Conservation (phyloP, 345 rosid genomes). For the Corchorus olitorius region DNA sequence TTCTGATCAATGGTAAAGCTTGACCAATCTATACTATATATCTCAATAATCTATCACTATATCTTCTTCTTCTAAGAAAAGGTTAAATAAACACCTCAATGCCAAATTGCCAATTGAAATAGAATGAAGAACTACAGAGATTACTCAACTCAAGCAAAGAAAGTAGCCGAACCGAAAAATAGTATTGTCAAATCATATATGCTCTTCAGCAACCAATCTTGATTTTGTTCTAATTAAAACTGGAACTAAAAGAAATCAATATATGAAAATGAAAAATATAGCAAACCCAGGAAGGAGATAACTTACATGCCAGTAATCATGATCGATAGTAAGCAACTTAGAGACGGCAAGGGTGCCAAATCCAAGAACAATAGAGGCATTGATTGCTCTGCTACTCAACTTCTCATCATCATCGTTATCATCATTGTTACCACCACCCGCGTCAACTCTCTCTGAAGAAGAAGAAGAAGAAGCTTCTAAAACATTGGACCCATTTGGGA, state of each 20-base stretch:
- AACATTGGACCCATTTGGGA: constrained; percentile 32
- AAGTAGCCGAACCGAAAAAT: constrained; percentile 2
- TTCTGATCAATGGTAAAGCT: background rate
- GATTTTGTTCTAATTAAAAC: background rate
- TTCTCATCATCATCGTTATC: constrained; percentile 36
- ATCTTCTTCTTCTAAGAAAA: background rate
- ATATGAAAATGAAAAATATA: background rate
- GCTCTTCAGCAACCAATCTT: background rate
- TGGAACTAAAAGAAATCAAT: background rate
- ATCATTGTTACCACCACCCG: constrained; percentile 21
- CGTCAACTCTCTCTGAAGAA: constrained; percentile 19
- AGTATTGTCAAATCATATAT: background rate
- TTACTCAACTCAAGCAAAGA: background rate
- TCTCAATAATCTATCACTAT: background rate
- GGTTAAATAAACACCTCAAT: background rate
- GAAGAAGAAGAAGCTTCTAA: constrained; percentile 31
- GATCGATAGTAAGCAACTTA: constrained; percentile 76
- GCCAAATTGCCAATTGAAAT: too few species aligned
- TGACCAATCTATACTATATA: background rate
- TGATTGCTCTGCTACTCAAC: constrained; percentile 56
- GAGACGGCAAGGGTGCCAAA: constrained; percentile 77
- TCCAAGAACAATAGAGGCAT: constrained; percentile 80
- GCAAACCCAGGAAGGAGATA: constrained; percentile 11
- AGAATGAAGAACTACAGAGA: background rate
- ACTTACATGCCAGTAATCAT: constrained; percentile 98